Base-by-base conservation (phyloP, 176 grass and related monocot species). In the Bothriochloa decipiens region DNA sequence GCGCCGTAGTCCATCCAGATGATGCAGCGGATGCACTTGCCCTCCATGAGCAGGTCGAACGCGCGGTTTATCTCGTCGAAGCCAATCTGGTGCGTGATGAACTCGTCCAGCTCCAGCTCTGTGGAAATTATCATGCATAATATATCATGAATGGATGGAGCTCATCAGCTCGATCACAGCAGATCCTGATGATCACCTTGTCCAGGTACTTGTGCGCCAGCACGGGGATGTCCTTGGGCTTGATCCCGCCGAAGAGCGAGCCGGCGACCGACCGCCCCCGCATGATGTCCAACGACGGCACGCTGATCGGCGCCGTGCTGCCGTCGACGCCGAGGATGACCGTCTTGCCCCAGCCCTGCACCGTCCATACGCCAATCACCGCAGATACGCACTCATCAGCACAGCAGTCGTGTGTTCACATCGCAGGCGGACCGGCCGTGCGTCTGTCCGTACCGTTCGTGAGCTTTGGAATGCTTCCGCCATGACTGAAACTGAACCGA, bases 301-400 rank as follows among this genome's bases (percentile, higher is more conserved):
- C 70, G 72, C 66, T 42, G 5, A 94, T 47, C 20, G 83, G 28
- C 18, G 28, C 55, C 12, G 1, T 12, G 65, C 14, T 17, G 58
- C 26, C 42, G 46, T 64, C 18, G 39, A 84, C 20, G 41, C 89
- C 92, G 2, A 91, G 83, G 22, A 91, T 35, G 9, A 94, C 3
- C 11, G 89, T 89, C 89, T 94, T 94, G 4, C 92, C 89, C 89
- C 86, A 94, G 4, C 92, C 92, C 92, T 94, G 57, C 40, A 42
- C 40, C 39, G 39, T 7, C 39, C 8, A 42, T 42, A 42, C 8
- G 7, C 40, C 40, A 42, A 41, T 7, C 4, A 41, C 40, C 40
- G 9, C 6, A 41, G 6, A 41, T 7, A 41, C 40, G 8, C 40
- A 41, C 40, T 42, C 40, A 42, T 42, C 40, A 42, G 40, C 6